Evolutionary conservation across 192 early-diverging fungal species (phyloP).

Genomic region (Coemansia sp.): DNA sequence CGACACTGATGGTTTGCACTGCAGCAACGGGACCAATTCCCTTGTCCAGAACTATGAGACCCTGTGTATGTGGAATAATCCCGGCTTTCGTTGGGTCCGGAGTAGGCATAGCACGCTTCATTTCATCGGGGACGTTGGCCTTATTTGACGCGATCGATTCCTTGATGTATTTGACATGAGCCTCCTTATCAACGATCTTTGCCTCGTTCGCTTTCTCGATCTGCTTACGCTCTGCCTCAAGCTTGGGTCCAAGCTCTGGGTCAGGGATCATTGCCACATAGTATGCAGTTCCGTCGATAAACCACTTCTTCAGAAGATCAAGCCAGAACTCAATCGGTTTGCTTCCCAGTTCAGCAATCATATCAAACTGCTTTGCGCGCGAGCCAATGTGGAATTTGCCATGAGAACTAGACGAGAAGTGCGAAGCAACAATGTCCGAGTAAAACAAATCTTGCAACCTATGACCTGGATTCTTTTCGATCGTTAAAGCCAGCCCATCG

Average conservation of each 20-base stretch:
- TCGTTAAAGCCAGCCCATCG: constrained; percentile 24
- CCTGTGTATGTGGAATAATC: constrained; percentile 17
- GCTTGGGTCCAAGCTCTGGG: constrained; percentile 9
- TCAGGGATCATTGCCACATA: constrained; percentile 41
- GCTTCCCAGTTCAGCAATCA: constrained; percentile 22
- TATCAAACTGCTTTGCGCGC: constrained; percentile 30
- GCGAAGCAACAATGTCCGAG: constrained; percentile 38
- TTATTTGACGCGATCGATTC: constrained; percentile 26
- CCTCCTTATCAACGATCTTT: constrained; percentile 25
- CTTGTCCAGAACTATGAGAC: background rate
- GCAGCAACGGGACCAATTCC: constrained; percentile 51
- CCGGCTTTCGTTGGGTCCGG: constrained; percentile 28
- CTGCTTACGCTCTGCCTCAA: constrained; percentile 31
- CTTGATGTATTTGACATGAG: constrained; percentile 55
- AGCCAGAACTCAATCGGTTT: constrained; percentile 43
- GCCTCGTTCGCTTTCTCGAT: constrained; percentile 25
- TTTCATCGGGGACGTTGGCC: constrained; percentile 52
- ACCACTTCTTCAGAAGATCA: constrained; percentile 37
- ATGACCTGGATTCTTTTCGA: constrained; percentile 35
- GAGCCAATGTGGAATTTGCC: constrained; percentile 23
- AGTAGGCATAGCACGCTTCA: constrained; percentile 59
- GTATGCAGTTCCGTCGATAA: constrained; percentile 25
- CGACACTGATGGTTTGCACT: constrained; percentile 63
- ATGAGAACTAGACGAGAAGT: constrained; percentile 22
- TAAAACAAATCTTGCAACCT: constrained; percentile 21